Conservation (phyloP, 23 red algal genomes). For the Pyropia yezoensis region DNA sequence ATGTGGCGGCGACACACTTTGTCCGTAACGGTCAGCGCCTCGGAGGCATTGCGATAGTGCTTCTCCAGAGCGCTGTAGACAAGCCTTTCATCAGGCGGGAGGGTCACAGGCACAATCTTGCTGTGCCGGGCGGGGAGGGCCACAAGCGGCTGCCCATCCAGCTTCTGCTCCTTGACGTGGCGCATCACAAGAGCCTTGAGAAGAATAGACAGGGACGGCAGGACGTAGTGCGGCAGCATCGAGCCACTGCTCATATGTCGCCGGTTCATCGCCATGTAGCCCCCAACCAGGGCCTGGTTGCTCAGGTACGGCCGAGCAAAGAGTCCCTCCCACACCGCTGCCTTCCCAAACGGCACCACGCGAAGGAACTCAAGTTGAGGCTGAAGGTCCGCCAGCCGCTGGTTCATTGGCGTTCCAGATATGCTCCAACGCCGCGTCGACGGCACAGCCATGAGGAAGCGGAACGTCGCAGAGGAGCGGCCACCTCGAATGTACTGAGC, state of each 20-base stretch:
- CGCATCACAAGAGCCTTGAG: conserved; percentile 1
- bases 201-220: not conserved
- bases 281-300: too few relatives aligned
- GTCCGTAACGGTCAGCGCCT: too few relatives aligned
- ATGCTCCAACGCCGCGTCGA: not conserved
- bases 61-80: not conserved
- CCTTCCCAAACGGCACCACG: not conserved
- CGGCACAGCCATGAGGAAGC: not conserved
- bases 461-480: not conserved
- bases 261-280: too few relatives aligned
- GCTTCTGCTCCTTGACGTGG: not conserved
- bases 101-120: not conserved
- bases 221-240: too few relatives aligned
- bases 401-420: conserved; percentile 1
- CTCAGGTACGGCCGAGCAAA: too few relatives aligned
- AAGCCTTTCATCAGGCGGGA: not conserved
- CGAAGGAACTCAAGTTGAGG: not conserved
- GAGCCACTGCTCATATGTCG: too few relatives aligned
- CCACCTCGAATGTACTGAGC: not conserved
- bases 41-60: too few relatives aligned
- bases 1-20: too few relatives aligned
- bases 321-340: not conserved
- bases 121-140: not conserved
- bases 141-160: conserved; percentile 1
- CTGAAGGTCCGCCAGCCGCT: not conserved